A percentile compares a stretch with the other conserved stretches of the same genome.
Conservation (phyloP, 129 eudicot species). For the Tanacetum coccineum region DNA sequence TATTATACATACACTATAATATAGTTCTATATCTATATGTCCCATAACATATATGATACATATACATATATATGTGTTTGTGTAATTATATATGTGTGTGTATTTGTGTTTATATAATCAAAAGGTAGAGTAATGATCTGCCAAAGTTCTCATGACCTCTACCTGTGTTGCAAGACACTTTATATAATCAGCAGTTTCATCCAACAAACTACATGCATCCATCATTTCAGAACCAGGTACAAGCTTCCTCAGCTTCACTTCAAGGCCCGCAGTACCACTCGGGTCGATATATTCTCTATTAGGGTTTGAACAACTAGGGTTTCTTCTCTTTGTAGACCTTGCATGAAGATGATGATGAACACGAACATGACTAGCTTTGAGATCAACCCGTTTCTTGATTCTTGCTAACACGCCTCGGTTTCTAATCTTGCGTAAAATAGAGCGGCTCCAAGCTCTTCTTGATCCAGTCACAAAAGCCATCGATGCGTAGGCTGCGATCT, state of each 20-base stretch:
- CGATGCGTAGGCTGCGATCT: slow-evolving; percentile 66
- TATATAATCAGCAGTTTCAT: slow-evolving; percentile 83
- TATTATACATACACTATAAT: slow-evolving; percentile 22
- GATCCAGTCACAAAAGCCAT: slow-evolving; percentile 69
- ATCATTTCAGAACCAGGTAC: slow-evolving; percentile 74
- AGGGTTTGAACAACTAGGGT: slow-evolving; percentile 18
- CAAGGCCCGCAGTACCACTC: slow-evolving; percentile 30
- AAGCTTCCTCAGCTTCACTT: slow-evolving; percentile 55
- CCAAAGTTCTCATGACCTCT: slow-evolving; percentile 68
- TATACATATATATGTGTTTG: slow-evolving; percentile 17
- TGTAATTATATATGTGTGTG: slow-evolving; percentile 3
- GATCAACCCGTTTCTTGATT: slow-evolving; percentile 9
- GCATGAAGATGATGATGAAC: slow-evolving; percentile 18
- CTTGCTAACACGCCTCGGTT: slow-evolving; percentile 22
- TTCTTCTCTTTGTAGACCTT: slow-evolving; percentile 29
- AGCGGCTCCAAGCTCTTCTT: slow-evolving; percentile 76
- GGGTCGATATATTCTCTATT: slow-evolving; percentile 16
- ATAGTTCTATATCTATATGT: slow-evolving; percentile 1
- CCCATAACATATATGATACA: slow-evolving; percentile 1
- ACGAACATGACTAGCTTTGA: slow-evolving; percentile 5
- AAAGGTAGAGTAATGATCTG: slow-evolving; percentile 41
- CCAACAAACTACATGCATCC: slow-evolving; percentile 55
- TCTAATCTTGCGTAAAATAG: slow-evolving; percentile 46
- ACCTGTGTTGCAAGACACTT: slow-evolving; percentile 74
- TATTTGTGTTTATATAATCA: slow-evolving; percentile 18